Evolutionary conservation across 805 yeast species (phyloP).

Genomic region (Komagataella populi): DNA sequence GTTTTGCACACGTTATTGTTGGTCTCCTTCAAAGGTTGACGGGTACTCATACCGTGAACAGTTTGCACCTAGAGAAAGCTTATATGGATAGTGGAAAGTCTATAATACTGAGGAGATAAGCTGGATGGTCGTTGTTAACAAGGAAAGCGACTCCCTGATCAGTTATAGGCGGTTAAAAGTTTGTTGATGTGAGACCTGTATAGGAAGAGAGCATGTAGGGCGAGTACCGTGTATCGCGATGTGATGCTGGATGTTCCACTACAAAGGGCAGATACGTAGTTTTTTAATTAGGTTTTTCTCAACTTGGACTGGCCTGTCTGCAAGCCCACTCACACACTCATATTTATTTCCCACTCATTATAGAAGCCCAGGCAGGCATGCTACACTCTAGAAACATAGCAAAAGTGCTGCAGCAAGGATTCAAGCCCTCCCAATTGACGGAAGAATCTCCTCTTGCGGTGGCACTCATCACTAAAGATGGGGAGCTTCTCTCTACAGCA

Average conservation of each 20-base stretch:
- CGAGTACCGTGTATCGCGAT: neutral
- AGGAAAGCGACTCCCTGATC: neutral
- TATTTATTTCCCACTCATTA: neutral
- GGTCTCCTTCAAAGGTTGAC: slow-evolving; percentile 1
- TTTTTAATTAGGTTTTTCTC: neutral
- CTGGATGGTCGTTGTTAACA: neutral
- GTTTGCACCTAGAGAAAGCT: neutral
- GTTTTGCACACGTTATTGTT: slow-evolving; percentile 1
- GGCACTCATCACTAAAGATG: slow-evolving; percentile 15
- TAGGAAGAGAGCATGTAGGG: neutral
- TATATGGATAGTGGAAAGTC: neutral
- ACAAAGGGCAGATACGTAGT: neutral
- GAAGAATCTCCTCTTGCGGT: slow-evolving; percentile 12
- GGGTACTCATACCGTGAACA: neutral
- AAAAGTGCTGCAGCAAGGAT: slow-evolving; percentile 12
- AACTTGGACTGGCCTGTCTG: neutral
- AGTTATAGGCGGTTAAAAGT: neutral
- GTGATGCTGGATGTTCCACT: neutral
- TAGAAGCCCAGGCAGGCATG: slow-evolving; percentile 7
- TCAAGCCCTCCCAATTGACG: slow-evolving; percentile 14
- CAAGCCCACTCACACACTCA: neutral
- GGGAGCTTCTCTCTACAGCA: slow-evolving; percentile 12
- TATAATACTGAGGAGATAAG: neutral
- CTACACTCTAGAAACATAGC: slow-evolving; percentile 15
- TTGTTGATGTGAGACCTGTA: neutral